Evolutionary conservation across 495 filamentous ascomycete genomes (phyloP), one percentile per base, ranked within the genome.

Genomic region (Xanthoparmelia taractica): DNA sequence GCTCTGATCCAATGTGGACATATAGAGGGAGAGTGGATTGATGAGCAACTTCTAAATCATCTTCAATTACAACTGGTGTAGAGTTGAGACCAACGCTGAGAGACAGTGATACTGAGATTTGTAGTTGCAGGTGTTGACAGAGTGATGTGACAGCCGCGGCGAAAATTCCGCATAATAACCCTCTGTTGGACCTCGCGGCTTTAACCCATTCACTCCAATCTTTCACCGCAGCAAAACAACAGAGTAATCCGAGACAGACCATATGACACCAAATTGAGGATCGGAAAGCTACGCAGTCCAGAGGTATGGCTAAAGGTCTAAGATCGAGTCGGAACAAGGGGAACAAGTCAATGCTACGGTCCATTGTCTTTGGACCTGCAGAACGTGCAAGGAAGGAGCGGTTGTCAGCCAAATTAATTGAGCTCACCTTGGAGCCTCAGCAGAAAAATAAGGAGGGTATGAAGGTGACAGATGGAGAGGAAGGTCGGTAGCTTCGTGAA

Each of bases 241-340:
- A 54, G 29, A 31, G 12, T 31, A 4, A 6, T 52, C 48, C 27
- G 3, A 47, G 2, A 47, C 43, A 13, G 23, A 29, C 2, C 17
- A 10, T 54, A 54, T 17, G 33, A 33, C 50, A 25, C 29, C 20
- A n/a, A 0, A 18, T 31, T 54, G 15, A 33, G 2, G 10, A 20
- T 7, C 17, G 29, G 8, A 3, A 33, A n/a, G 3, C 5, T 23
- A 18, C 29, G 17, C 5, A 3, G 10, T 50, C 17, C 50, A 54
- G 17, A 20, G 50, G 64, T 64, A 96, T 96, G 92, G 92, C 91
- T 4, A 96, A 94, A 69, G 86, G 88, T 70, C 75, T 86, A 55
- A 80, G 92, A 68, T 79, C 91, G 47, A 91, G 87, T 67, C 76
- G 79, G 57, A 82, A 80, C 66, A 96, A 96, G 79, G 77, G 82